phyloP scores from a whole-genome alignment of 768 basidiomycete species.

The Termitomyces sp. region DNA sequence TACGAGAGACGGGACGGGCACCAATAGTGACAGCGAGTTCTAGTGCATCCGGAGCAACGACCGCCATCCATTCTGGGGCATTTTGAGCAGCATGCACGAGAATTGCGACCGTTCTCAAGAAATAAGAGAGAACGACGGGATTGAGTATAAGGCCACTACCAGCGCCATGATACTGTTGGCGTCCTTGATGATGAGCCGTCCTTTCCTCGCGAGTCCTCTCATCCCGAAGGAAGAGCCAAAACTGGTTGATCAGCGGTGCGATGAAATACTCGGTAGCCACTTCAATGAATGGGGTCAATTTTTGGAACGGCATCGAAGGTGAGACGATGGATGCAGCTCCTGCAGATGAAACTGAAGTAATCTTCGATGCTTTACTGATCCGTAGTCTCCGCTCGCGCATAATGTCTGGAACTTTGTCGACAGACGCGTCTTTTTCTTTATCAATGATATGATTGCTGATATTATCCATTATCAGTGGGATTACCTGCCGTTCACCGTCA shows the following conservation, averaged over 20 bases:
- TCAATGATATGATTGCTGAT: slow-evolving; percentile 63
- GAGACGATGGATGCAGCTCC: neutral
- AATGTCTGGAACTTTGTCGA: slow-evolving; percentile 53
- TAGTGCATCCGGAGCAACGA: slow-evolving; percentile 77
- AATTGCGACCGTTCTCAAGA: slow-evolving; percentile 70
- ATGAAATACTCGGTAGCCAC: slow-evolving; percentile 88
- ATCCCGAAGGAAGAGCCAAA: slow-evolving; percentile 91
- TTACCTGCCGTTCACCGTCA: slow-evolving; percentile 31
- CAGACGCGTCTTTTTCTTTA: slow-evolving; percentile 47
- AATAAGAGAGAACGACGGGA: slow-evolving; percentile 69
- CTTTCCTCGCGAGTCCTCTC: slow-evolving; percentile 73
- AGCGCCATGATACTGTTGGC: slow-evolving; percentile 59
- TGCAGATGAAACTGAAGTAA: slow-evolving; percentile 35
- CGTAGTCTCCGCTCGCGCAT: slow-evolving; percentile 73
- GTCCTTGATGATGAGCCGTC: slow-evolving; percentile 48
- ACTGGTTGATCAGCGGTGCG: slow-evolving; percentile 85
- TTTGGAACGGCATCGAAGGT: slow-evolving; percentile 4
- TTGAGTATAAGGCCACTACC: slow-evolving; percentile 83
- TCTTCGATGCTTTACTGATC: slow-evolving; percentile 42
- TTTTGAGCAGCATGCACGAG: slow-evolving; percentile 80
- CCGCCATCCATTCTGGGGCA: slow-evolving; percentile 72
- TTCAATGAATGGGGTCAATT: slow-evolving; percentile 45
- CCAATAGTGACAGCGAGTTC: slow-evolving; percentile 83
- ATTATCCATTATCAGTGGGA: slow-evolving; percentile 56
- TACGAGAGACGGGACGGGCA: slow-evolving; percentile 50